These are phyloP conservation scores for Remersonia thermophila DNA, from an alignment of 2,329 filamentous ascomycete genomes.

Conservation along the genomic window DNA sequence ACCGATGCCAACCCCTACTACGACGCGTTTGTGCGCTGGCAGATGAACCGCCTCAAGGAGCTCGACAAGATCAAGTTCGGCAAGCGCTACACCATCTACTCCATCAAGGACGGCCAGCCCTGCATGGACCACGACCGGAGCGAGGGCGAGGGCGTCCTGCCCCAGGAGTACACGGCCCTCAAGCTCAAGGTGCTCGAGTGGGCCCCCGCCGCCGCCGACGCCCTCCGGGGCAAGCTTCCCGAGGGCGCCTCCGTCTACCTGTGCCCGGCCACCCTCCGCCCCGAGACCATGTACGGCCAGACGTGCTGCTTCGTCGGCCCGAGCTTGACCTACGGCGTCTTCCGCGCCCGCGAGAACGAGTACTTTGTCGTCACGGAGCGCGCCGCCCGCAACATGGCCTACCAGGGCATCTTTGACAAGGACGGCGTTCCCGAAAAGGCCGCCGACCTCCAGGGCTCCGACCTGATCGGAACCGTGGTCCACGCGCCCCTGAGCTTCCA, in stretches of 20 bases:
- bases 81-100: conserved; percentile 76
- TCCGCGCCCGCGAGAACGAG: conserved; percentile 63
- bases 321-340: conserved; percentile 64
- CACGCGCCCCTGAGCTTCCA: conserved; percentile 82
- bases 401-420: conserved; percentile 72
- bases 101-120: conserved; percentile 75
- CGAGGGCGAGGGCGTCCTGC: conserved; percentile 67
- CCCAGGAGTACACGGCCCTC: conserved; percentile 85
- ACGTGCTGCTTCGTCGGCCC: conserved; percentile 92
- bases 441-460: conserved; percentile 61
- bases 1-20: conserved; percentile 97
- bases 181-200: conserved; percentile 89
- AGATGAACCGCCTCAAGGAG: conserved; percentile 86
- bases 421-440: conserved; percentile 66
- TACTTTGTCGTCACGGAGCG: conserved; percentile 77
- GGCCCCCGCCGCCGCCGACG: conserved; percentile 61
- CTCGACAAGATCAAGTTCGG: conserved; percentile 87
- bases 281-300: conserved; percentile 98
- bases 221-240: conserved; percentile 66
- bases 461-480: conserved; percentile 78
- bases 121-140: conserved; percentile 81
- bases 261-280: conserved; percentile 79
- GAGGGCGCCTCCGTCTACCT: conserved; percentile 72
- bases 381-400: conserved; percentile 85
- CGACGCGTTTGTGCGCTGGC: conserved; percentile 90